Evolutionary conservation across 768 basidiomycete genomes (phyloP).

Genomic region (Galerina marginata): DNA sequence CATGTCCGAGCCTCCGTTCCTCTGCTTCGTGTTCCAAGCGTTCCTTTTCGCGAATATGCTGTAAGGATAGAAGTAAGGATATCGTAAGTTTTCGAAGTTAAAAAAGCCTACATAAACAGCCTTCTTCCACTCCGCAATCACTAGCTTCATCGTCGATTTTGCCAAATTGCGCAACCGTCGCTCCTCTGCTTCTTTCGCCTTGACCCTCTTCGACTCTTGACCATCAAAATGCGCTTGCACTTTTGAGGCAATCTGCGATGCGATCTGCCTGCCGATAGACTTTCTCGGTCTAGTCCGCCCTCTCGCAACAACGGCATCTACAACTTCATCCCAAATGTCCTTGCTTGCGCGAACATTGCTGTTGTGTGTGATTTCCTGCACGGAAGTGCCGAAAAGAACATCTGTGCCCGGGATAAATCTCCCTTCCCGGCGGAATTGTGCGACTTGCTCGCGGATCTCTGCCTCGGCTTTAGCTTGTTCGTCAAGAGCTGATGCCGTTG

Average conservation of each 20-base stretch:
- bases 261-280: slow-evolving; percentile 42
- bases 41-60: slow-evolving; percentile 80
- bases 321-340: slow-evolving; percentile 66
- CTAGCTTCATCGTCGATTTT: slow-evolving; percentile 71
- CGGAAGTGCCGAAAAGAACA: slow-evolving; percentile 34
- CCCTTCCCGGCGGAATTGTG: slow-evolving; percentile 39
- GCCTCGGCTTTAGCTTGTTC: slow-evolving; percentile 36
- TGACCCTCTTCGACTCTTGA: slow-evolving; percentile 65
- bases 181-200: slow-evolving; percentile 64
- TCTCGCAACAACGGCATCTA: slow-evolving; percentile 47
- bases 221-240: slow-evolving; percentile 80
- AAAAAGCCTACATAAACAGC: slow-evolving; percentile 73
- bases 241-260: slow-evolving; percentile 64
- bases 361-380: slow-evolving; percentile 28
- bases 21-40: slow-evolving; percentile 71
- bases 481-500: slow-evolving; percentile 43
- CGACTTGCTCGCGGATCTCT: slow-evolving; percentile 37
- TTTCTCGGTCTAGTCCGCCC: slow-evolving; percentile 33
- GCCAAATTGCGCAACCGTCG: slow-evolving; percentile 67
- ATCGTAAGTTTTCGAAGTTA: slow-evolving; percentile 16
- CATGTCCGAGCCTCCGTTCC: slow-evolving; percentile 77
- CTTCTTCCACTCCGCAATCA: slow-evolving; percentile 85
- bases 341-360: slow-evolving; percentile 38
- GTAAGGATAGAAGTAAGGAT: slow-evolving; percentile 5
- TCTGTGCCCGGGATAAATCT: slow-evolving; percentile 46